Evolutionary conservation across 2,329 filamentous ascomycete species (phyloP).

Genomic region (Eutypella sp.): DNA sequence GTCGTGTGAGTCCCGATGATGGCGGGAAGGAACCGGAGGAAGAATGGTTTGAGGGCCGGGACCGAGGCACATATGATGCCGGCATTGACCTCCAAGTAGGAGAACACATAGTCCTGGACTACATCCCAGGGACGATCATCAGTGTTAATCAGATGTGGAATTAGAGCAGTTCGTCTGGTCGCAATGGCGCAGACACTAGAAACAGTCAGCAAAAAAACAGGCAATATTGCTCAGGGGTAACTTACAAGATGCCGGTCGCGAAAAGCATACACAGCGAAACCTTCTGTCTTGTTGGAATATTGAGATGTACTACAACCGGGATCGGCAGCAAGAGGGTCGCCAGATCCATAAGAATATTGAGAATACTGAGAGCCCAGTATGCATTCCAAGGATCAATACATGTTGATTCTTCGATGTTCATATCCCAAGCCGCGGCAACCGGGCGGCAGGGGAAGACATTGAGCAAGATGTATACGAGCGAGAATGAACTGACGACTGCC

Average conservation of each 20-base stretch:
- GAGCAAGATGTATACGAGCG: not conserved
- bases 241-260: slow-evolving; percentile 4
- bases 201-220: not conserved
- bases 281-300: slow-evolving; percentile 3
- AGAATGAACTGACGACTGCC: not conserved
- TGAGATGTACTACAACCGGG: not conserved
- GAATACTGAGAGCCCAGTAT: slow-evolving; percentile 1
- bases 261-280: slow-evolving; percentile 1
- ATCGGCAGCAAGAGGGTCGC: slow-evolving; percentile 1
- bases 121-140: slow-evolving; percentile 4
- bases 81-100: slow-evolving; percentile 4
- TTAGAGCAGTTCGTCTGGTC: not conserved
- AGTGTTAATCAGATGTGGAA: not conserved
- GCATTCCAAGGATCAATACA: slow-evolving; percentile 1
- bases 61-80: slow-evolving; percentile 7
- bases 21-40: slow-evolving; percentile 12
- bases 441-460: slow-evolving; percentile 2
- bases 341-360: slow-evolving; percentile 4
- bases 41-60: slow-evolving; percentile 16
- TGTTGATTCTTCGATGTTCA: not conserved
- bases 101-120: slow-evolving; percentile 1
- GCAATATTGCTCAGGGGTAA: not conserved
- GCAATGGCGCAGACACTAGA: not conserved
- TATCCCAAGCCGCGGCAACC: slow-evolving; percentile 1
- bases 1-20: slow-evolving; percentile 1